Evolutionary conservation across 805 yeast species (phyloP), one percentile per base, ranked within the genome.

Genomic region (Ogataea zsoltii): DNA sequence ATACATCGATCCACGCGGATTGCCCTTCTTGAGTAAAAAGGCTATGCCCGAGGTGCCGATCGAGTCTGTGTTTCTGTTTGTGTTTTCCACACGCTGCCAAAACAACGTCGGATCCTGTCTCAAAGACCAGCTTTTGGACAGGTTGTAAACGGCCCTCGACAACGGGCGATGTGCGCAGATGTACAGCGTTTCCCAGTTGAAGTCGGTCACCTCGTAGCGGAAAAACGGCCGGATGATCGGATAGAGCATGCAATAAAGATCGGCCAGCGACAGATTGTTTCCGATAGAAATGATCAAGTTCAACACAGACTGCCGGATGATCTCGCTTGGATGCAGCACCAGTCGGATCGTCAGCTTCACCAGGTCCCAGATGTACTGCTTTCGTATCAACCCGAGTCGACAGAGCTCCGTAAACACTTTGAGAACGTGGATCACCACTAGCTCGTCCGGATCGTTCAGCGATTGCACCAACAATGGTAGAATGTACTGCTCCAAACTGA

Each of bases 391-490:
- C 0, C 88, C 88, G 17, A 83, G 62, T 31, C 72, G 76, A 17
- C 77, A 71, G 19, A 86, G 63, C 35, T 79, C 72, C n/a, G 76
- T 72, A 49, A 86, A 71, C 2, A 79, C 75, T 42, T 73, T 74
- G 14, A 92, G 60, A 0, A 88, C 92, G 42, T 79, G 77, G 4
- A 86, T 74, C 0, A 86, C 86, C 3, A 92, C 92, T 33, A 83
- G 69, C 55, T 88, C 96, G 57, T 92, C 96, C 0, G 84, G 79
- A 62, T 91, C 98, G 4, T 83, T 77, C 21, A 91, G 66, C 0
- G 96, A 84, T 61, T 94, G 98, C 1, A 87, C 72, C 49, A 94
- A 67, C 16, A 94, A 66, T 0, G 99, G 99, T 21, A 90, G 67
- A 15, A 94, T 79, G 58, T 91, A 94, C 54, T 89, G 96, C 55